Base-by-base conservation (phyloP, 106 monocot genomes). In the Acorus calamus region DNA sequence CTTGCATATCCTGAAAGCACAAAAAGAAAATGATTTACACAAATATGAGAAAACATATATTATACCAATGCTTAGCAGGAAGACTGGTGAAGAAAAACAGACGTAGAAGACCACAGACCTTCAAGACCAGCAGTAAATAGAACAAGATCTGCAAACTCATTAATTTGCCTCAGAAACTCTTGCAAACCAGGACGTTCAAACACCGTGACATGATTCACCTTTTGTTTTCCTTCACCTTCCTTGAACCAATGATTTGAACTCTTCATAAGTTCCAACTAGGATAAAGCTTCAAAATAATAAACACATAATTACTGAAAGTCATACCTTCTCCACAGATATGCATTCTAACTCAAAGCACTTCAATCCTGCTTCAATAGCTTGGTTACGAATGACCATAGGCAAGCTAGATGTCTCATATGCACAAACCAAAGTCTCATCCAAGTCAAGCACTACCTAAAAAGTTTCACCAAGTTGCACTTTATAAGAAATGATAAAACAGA, bases 401-500 rank as follows among this genome's bases (percentile, higher is more conserved):
- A 93, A 64, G 66, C 83, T 86, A 55, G 85, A 86, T 53, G 89
- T 76, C 71, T 93, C 89, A 56, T 89, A 93, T 68, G 93, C 93
- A 72, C 89, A 89, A 57, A 93, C 93, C 64, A 93, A 80, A 55
- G 93, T 93, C 70, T 93, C 93, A 77, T 93, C 89, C 69, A 93
- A 79, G 69, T 93, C 93, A 4, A 93, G 83, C 14, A 89, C 93
- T 28, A 93, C 76, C 93, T 93, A 76, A 66, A 74, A 10, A 68
- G 11, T 48, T 64, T 45, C 53, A 11, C 4, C 2, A 64, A 56
- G 7, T 47, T 52, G n/a, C n/a, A n/a, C n/a, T n/a, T n/a, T n/a
- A n/a, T n/a, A n/a, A n/a, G n/a, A n/a, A n/a, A n/a, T n/a, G n/a
- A n/a, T n/a, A n/a, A n/a, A n/a, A n/a, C n/a, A n/a, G n/a, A n/a